A percentile compares a stretch with the other conserved stretches of the same genome.
phyloP scores from a whole-genome alignment of 805 yeast species.

The Sungouiozyma intestinalis region DNA sequence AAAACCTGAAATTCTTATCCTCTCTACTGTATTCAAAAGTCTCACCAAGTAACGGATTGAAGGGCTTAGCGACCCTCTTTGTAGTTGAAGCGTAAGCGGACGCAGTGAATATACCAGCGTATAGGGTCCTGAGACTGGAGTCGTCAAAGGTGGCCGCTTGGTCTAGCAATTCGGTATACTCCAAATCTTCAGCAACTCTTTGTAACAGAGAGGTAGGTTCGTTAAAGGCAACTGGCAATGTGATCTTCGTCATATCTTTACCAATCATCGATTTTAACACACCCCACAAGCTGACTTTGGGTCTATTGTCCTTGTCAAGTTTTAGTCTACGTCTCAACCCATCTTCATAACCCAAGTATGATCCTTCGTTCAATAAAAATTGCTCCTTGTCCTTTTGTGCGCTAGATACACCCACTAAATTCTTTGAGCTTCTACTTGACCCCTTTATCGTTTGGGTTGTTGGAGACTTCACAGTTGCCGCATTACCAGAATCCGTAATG shows the following conservation, averaged over 20 bases:
- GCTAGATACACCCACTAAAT: constrained; percentile 6
- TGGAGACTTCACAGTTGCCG: background rate
- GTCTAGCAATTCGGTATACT: constrained; percentile 68
- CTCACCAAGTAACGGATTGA: constrained; percentile 90
- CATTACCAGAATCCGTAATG: background rate
- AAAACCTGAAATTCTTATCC: constrained; percentile 71
- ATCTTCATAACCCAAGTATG: constrained; percentile 75
- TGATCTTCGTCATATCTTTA: constrained; percentile 92
- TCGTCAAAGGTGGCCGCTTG: constrained; percentile 65
- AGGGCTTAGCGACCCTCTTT: constrained; percentile 89
- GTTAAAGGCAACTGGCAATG: constrained; percentile 93
- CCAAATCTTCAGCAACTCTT: constrained; percentile 91
- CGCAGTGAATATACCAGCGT: constrained; percentile 88
- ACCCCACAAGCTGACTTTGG: constrained; percentile 86
- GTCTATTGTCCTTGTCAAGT: constrained; percentile 76
- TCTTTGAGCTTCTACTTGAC: background rate
- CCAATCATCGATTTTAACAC: constrained; percentile 90
- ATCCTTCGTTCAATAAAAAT: constrained; percentile 30
- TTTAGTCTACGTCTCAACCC: constrained; percentile 60
- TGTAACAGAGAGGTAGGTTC: constrained; percentile 90
- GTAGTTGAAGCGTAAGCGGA: constrained; percentile 90
- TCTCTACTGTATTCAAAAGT: constrained; percentile 89
- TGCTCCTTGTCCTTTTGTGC: constrained; percentile 21
- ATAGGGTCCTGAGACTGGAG: constrained; percentile 71
- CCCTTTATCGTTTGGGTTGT: background rate